Evolutionary conservation across 129 eudicot species (phyloP).

Genomic region (Tanacetum coccineum): DNA sequence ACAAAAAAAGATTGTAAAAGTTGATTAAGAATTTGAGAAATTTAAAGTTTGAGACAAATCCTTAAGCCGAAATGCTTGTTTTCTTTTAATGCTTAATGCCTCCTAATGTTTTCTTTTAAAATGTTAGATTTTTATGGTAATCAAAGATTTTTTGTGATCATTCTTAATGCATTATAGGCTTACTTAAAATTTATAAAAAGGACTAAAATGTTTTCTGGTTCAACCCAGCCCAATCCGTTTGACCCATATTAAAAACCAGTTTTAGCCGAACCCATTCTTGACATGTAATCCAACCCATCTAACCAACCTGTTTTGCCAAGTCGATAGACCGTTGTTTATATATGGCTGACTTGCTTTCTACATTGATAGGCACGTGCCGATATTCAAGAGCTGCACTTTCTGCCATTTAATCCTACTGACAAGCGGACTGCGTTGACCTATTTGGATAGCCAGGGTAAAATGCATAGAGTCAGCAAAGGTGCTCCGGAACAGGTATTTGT

Average conservation of each 20-base stretch:
- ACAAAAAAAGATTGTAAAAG: background rate
- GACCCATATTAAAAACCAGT: no score
- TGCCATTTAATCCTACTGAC: conserved; percentile 96
- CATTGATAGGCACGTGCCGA: conserved; percentile 88
- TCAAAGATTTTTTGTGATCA: no score
- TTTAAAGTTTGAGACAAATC: background rate
- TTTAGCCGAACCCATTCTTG: no score
- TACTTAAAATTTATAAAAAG: no score
- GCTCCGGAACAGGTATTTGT: conserved; percentile 92
- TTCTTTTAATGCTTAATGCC: background rate
- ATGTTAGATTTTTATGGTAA: background rate
- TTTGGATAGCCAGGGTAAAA: conserved; percentile 74
- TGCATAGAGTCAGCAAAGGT: conserved; percentile 99
- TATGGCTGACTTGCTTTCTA: no score
- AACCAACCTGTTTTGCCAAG: no score
- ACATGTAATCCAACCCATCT: no score
- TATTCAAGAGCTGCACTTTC: conserved; percentile 91
- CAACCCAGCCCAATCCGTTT: no score
- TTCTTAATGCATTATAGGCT: no score
- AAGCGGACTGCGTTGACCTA: conserved; percentile 94
- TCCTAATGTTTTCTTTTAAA: background rate
- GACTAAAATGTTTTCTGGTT: no score
- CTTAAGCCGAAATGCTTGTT: background rate
- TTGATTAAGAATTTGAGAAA: background rate
- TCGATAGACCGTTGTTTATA: no score